These are phyloP conservation scores for Chimonanthus praecox DNA, from an alignment of 164 flowering plant species.

Conservation along the genomic window DNA sequence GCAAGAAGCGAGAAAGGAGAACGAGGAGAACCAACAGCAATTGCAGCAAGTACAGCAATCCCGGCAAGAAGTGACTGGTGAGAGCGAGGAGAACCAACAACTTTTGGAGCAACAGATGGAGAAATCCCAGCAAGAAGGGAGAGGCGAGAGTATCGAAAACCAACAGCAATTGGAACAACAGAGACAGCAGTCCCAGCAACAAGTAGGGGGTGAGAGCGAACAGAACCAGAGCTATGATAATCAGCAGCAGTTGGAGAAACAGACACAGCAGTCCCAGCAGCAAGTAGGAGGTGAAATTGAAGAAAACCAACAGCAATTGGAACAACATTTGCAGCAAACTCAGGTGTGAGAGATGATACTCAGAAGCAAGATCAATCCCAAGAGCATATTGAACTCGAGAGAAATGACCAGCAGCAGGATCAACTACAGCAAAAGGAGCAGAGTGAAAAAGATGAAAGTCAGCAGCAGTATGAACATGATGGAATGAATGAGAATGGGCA, in stretches of 20 bases:
- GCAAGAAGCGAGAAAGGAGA: neutral
- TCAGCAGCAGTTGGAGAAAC: neutral
- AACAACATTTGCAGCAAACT: neutral
- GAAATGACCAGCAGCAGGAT: neutral
- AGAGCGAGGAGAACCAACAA: conserved; percentile 3
- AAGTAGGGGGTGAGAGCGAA: neutral
- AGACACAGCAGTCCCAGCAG: conserved; percentile 9
- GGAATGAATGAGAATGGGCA: neutral
- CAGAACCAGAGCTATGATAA: neutral
- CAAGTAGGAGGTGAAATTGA: conserved; percentile 9
- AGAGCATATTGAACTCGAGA: neutral
- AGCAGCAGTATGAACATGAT: neutral
- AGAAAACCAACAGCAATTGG: conserved; percentile 3
- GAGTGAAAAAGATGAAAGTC: conserved; percentile 6
- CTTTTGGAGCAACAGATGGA: conserved; percentile 8
- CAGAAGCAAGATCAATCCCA: neutral
- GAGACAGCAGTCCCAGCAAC: conserved; percentile 2
- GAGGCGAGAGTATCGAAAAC: conserved; percentile 1
- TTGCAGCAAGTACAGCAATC: conserved; percentile 7
- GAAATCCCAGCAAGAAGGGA: neutral
- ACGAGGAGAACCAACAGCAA: conserved; percentile 2
- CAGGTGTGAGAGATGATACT: neutral
- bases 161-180: conserved; percentile 2
- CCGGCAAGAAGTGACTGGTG: conserved; percentile 1
- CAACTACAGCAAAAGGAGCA: neutral